phyloP scores from a whole-genome alignment of 1,284 basidiomycete genomes.

The Ustilago xerochloae region DNA sequence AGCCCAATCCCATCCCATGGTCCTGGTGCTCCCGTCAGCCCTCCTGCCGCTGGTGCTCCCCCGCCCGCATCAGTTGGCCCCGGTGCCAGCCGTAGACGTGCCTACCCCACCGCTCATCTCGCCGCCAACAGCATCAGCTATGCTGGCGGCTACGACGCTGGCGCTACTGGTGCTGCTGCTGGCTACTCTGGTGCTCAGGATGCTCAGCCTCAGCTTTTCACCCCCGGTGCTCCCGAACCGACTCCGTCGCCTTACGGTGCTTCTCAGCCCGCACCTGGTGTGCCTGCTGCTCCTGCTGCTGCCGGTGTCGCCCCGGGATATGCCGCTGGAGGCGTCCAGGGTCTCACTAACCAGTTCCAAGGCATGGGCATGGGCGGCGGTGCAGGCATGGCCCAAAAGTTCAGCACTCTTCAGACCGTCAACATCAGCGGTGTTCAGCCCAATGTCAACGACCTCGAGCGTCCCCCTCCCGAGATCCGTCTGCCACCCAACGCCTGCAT shows the following conservation, averaged over 20 bases:
- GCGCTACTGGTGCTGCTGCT: conserved; percentile 67
- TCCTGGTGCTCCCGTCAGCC: conserved; percentile 46
- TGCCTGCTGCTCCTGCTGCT: conserved; percentile 33
- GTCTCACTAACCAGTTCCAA: conserved; percentile 84
- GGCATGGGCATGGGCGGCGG: conserved; percentile 79
- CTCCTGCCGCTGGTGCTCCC: conserved; percentile 49
- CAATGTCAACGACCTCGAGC: conserved; percentile 83
- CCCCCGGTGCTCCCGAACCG: conserved; percentile 50
- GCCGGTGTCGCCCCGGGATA: conserved; percentile 33
- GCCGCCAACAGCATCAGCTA: conserved; percentile 67
- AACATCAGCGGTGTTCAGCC: conserved; percentile 69
- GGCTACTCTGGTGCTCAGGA: conserved; percentile 39
- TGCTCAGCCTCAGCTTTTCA: conserved; percentile 50
- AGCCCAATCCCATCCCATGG: conserved; percentile 41
- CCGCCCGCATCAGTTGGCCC: conserved; percentile 68
- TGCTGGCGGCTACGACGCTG: conserved; percentile 68
- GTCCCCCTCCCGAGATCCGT: conserved; percentile 86
- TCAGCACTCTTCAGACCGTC: conserved; percentile 57
- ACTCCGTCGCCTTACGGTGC: conserved; percentile 30
- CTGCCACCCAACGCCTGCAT: conserved; percentile 85
- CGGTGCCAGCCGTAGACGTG: conserved; percentile 70
- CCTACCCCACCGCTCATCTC: conserved; percentile 69
- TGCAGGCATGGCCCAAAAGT: conserved; percentile 64
- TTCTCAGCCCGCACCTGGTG: conserved; percentile 35
- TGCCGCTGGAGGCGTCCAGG: conserved; percentile 71